Base-by-base conservation (phyloP, 2,329 filamentous ascomycete genomes). In the Penicillium capsulatum region DNA sequence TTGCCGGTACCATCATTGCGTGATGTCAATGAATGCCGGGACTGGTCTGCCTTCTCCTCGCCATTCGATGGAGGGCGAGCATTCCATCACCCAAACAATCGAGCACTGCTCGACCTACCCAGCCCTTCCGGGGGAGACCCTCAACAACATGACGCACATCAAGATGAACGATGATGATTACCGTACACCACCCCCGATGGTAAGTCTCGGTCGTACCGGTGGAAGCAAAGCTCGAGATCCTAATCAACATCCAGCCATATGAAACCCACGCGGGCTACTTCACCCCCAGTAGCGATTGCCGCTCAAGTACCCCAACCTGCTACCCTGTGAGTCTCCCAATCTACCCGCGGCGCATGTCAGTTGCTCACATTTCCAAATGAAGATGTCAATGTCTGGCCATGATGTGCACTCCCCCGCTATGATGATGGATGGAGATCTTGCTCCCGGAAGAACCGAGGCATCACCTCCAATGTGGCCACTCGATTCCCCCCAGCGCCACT, bases 1-100 rank as follows among this genome's bases (percentile, higher is more conserved):
- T 13, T 34, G 24, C 31, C 38, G 43, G 9, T 16, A 6, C 8
- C n/a, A 15, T 26, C 22, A 7, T 7, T 20, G 14, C 26, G 33
- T 9, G 3, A 40, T 48, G 42, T 42, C 42, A 30, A 36, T 46
- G 30, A 31, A 41, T 14, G 26, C 36, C 20, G 49, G 45, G 32
- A 36, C 49, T 11, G 42, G 58, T 36, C 52, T 57, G 33, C 59
- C 55, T 27, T 58, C 61, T 7, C 60, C 61, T 27, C 59, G 59
- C 9, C 52, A 55, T 19, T 60, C 59, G 7, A 50, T 47, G 24
- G 52, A 56, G 31, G 51, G 53, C 10, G 50, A 57, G 24, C 40
- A 41, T 8, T 36, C 35, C 10, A 40, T 49, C 11, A 49, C 56
- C 40, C 38, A 40, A 14, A 24, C 40, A 17, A 40, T 46, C n/a